Percentiles rank a stretch among this genome's conserved stretches.
Conservation (phyloP, 176 grass and related monocot genomes). For the Aegilops tauschii region DNA sequence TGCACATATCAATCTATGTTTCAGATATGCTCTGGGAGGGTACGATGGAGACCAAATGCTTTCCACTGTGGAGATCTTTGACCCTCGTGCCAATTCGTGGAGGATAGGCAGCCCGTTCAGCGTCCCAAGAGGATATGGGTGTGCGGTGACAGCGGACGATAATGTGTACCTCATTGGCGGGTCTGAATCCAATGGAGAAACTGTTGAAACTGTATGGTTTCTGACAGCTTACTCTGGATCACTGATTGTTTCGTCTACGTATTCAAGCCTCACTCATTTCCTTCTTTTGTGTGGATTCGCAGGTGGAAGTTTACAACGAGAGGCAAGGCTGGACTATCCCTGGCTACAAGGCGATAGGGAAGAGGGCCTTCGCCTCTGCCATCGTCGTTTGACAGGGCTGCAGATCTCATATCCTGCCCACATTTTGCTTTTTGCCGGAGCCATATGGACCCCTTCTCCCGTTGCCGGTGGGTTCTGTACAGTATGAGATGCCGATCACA, state of each 20-base stretch:
- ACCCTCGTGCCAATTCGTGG: slow-evolving; percentile 62
- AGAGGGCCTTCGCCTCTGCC: slow-evolving; percentile 61
- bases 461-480: background rate
- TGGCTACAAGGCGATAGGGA: slow-evolving; percentile 42
- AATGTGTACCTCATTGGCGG: slow-evolving; percentile 62
- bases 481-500: background rate
- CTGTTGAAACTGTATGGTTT: slow-evolving; percentile 49
- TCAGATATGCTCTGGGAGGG: slow-evolving; percentile 74
- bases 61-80: slow-evolving; percentile 67
- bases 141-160: slow-evolving; percentile 41
- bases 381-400: slow-evolving; percentile 30
- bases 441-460: background rate
- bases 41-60: slow-evolving; percentile 41
- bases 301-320: slow-evolving; percentile 75
- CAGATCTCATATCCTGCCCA: background rate
- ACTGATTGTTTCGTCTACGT: background rate
- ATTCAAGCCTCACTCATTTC: background rate
- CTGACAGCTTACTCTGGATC: background rate
- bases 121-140: slow-evolving; percentile 55
- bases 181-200: slow-evolving; percentile 10
- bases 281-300: background rate
- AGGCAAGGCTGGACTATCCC: slow-evolving; percentile 45
- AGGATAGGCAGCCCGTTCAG: slow-evolving; percentile 46
- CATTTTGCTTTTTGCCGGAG: background rate
- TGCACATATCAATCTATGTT: slow-evolving; percentile 8